phyloP scores from a whole-genome alignment of 257 asterid species.

The Buddleja alternifolia region DNA sequence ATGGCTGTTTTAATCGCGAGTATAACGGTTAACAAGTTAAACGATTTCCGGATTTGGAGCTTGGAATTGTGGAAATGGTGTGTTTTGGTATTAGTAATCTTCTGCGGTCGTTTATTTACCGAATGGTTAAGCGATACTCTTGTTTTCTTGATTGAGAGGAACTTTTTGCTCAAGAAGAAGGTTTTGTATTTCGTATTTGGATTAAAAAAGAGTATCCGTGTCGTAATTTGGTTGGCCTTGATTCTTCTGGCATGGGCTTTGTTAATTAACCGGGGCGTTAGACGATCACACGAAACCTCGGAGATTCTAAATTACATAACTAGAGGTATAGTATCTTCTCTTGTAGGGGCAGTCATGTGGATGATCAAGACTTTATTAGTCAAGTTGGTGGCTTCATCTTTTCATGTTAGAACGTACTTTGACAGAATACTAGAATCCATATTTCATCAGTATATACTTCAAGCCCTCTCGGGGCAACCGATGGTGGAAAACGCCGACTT shows the following conservation, averaged over 20 bases:
- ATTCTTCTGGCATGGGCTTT: slow-evolving; percentile 66
- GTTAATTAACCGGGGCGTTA: slow-evolving; percentile 49
- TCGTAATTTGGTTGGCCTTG: slow-evolving; percentile 63
- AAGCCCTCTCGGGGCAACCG: slow-evolving; percentile 57
- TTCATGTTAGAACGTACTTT: slow-evolving; percentile 69
- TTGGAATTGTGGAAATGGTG: slow-evolving; percentile 73
- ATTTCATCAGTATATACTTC: slow-evolving; percentile 78
- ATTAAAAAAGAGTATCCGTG: slow-evolving; percentile 58
- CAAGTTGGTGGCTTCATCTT: slow-evolving; percentile 65
- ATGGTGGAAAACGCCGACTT: slow-evolving; percentile 28
- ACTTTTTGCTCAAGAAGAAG: slow-evolving; percentile 60
- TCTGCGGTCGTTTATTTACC: slow-evolving; percentile 70
- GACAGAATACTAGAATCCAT: slow-evolving; percentile 80
- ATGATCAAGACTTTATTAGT: slow-evolving; percentile 62
- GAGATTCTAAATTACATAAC: slow-evolving; percentile 53
- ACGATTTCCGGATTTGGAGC: slow-evolving; percentile 29
- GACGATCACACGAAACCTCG: slow-evolving; percentile 34
- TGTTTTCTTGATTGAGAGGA: slow-evolving; percentile 61
- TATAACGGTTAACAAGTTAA: slow-evolving; percentile 36
- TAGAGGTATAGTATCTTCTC: slow-evolving; percentile 56
- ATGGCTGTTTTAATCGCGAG: slow-evolving; percentile 46
- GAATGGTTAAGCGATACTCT: slow-evolving; percentile 58
- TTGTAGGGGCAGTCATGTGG: slow-evolving; percentile 76
- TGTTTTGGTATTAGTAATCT: slow-evolving; percentile 51
- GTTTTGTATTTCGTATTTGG: slow-evolving; percentile 66